These are phyloP conservation scores for Cantharellus anzutake DNA, from an alignment of 768 basidiomycete genomes.

Conservation along the genomic window DNA sequence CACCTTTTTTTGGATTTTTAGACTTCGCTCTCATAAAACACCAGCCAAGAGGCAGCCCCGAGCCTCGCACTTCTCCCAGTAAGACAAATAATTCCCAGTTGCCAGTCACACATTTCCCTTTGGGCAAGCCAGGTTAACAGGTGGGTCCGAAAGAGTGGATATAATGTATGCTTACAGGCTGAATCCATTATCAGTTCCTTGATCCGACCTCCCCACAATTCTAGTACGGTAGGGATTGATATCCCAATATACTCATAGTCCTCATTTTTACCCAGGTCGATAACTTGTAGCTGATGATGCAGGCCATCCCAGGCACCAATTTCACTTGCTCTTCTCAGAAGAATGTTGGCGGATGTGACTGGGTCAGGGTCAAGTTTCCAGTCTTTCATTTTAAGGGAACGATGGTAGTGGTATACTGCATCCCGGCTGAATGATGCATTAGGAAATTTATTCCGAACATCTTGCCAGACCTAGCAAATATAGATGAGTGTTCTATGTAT, in stretches of 20 bases:
- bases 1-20: background rate
- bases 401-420: constrained; percentile 14
- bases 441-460: too few species aligned
- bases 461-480: too few species aligned
- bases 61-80: constrained; percentile 18
- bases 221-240: constrained; percentile 13
- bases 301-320: background rate
- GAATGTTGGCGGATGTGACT: constrained; percentile 14
- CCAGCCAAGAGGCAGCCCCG: constrained; percentile 18
- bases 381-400: constrained; percentile 5
- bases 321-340: background rate
- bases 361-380: constrained; percentile 16
- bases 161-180: constrained; percentile 12
- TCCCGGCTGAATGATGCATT: constrained; percentile 5
- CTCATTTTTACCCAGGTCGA: background rate
- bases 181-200: constrained; percentile 18
- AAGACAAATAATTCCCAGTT: constrained; percentile 13
- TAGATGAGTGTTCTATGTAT: too few species aligned
- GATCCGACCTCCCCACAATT: constrained; percentile 12
- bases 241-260: constrained; percentile 11
- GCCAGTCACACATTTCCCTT: constrained; percentile 11
- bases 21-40: constrained; percentile 10
- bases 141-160: too few species aligned
- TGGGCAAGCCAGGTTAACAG: background rate
- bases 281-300: background rate